Evolutionary conservation across 2,329 filamentous ascomycete species (phyloP).

Genomic region (Colletotrichum horii): DNA sequence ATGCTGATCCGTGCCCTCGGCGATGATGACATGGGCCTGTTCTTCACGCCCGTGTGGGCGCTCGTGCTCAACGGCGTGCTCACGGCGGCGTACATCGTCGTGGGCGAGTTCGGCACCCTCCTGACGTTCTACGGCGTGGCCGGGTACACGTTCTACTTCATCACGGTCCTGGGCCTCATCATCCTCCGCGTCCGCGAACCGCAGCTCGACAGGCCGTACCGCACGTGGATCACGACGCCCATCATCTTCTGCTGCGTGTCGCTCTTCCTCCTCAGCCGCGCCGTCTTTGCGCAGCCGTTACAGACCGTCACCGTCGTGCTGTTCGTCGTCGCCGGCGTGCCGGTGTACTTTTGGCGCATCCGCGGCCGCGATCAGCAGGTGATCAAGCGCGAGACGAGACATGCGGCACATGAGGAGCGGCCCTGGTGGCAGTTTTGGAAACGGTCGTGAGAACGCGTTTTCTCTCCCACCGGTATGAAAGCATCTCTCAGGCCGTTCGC

Average conservation of each 20-base stretch:
- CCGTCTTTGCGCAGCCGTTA: conserved; percentile 87
- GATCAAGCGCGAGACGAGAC: conserved; percentile 43
- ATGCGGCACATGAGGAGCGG: conserved; percentile 27
- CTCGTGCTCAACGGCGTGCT: conserved; percentile 81
- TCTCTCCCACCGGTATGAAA: background rate
- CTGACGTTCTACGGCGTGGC: conserved; percentile 98
- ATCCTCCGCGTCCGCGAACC: conserved; percentile 88
- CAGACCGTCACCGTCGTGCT: conserved; percentile 87
- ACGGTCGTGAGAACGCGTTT: conserved; percentile 29
- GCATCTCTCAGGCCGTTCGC: background rate
- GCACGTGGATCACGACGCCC: conserved; percentile 95
- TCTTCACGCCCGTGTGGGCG: conserved; percentile 93
- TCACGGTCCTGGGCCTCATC: conserved; percentile 92
- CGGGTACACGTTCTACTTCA: conserved; percentile 96
- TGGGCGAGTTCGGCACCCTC: conserved; percentile 90
- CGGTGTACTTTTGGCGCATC: conserved; percentile 89
- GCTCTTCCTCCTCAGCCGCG: conserved; percentile 85
- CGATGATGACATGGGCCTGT: conserved; percentile 80
- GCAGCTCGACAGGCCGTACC: conserved; percentile 86
- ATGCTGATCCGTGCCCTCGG: conserved; percentile 68
- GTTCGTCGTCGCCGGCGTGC: conserved; percentile 84
- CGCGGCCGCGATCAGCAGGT: conserved; percentile 63
- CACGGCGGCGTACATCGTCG: conserved; percentile 77
- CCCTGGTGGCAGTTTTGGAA: conserved; percentile 69
- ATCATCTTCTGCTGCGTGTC: conserved; percentile 99